Evolutionary conservation across 2,329 filamentous ascomycete species (phyloP).

Genomic region (Nigrospora osmanthi): DNA sequence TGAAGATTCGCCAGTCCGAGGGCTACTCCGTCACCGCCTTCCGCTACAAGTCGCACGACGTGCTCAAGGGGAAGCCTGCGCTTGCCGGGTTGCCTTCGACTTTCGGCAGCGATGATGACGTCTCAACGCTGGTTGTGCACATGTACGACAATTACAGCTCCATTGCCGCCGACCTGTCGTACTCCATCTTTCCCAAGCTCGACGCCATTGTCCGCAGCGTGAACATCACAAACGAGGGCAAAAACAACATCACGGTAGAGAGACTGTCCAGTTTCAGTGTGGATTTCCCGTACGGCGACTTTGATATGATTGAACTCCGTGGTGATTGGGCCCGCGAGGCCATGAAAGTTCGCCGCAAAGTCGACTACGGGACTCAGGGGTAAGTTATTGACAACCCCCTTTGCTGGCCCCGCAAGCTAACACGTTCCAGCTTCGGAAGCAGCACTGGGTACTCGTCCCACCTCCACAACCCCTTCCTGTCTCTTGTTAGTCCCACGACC

Average conservation of each 20-base stretch:
- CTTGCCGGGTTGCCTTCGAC: conserved; percentile 51
- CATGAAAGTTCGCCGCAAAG: conserved; percentile 42
- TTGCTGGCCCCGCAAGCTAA: too few species aligned
- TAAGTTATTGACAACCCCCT: conserved; percentile 19
- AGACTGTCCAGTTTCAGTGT: conserved; percentile 53
- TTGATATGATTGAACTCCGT: conserved; percentile 53
- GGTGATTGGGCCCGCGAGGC: conserved; percentile 58
- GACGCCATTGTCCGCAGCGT: conserved; percentile 56
- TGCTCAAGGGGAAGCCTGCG: conserved; percentile 46
- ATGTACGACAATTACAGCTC: conserved; percentile 51
- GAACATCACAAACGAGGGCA: conserved; percentile 51
- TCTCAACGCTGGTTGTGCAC: conserved; percentile 49
- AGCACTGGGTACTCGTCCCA: conserved; percentile 55
- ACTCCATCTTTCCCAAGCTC: conserved; percentile 55
- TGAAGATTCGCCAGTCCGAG: conserved; percentile 50
- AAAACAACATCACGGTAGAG: conserved; percentile 42
- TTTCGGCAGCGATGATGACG: conserved; percentile 44
- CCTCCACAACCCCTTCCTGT: conserved; percentile 57
- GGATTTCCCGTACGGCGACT: conserved; percentile 51
- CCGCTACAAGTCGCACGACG: conserved; percentile 47
- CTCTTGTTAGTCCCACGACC: conserved; percentile 44
- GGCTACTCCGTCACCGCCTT: conserved; percentile 53
- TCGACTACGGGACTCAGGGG: conserved; percentile 50
- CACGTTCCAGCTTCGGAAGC: conserved; percentile 45
- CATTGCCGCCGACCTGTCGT: conserved; percentile 50